Evolutionary conservation across 2,329 filamentous ascomycete species (phyloP), one percentile per base, ranked within the genome.

Genomic region (Neonectria faginata): DNA sequence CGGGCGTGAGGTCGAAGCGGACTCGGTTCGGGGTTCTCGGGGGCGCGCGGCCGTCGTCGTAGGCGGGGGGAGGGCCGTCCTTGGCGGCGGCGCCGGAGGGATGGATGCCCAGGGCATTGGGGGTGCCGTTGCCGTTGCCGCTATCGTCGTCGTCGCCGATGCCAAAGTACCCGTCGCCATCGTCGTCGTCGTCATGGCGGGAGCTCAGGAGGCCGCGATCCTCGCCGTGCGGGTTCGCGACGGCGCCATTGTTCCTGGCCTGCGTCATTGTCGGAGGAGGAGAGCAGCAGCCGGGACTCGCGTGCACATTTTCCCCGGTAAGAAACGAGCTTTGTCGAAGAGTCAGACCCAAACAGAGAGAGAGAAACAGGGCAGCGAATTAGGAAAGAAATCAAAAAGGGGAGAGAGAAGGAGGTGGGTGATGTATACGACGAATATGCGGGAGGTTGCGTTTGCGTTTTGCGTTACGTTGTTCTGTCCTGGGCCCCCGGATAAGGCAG

Each of bases 1-100:
- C 82, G 22, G 83, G 84, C 18, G 78, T 81, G 57, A 88, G 80
- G 72, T 90, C 89, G 79, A 96, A 96, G 70, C 91, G 90, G 50
- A 96, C 92, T 27, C 92, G 86, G 75, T 92, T 90, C 9, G 90
- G 86, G 39, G 87, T 85, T 65, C 81, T 76, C 45, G 78, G 70
- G 11, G 51, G 51, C 31, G 44, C 65, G 31, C 62, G 65, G 42
- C 62, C 66, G 27, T 65, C 67, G 27, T 60, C 27, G 50, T 63
- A 59, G 42, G 60, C 60, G 8, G 60, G 60, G n/a, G 55, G 60
- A 11, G 50, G 50, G 18, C 65, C 64, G 7, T 51, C 57, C 56
- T 73, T 74, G 51, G 62, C 58, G 27, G 61, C 52, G 18, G 62
- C 58, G 27, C 59, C 22, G 22, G 22, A 47, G n/a, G 44, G 16